Evolutionary conservation across 108 stramenopile genomes (phyloP), one percentile per base, ranked within the genome.

Genomic region (Cylindrotheca closterium): DNA sequence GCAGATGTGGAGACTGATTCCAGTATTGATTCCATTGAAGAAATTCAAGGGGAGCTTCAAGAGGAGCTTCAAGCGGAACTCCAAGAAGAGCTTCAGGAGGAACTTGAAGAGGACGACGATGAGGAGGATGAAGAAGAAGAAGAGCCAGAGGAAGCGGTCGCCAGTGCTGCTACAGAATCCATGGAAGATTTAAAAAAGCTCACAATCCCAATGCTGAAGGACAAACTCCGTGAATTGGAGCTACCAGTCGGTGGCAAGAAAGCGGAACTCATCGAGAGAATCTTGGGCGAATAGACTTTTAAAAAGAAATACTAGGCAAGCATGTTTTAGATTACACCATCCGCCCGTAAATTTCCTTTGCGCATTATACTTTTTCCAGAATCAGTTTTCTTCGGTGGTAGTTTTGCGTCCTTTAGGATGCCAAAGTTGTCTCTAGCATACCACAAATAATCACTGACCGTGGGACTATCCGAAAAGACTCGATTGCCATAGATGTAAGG

Each of bases 271-370:
- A 75, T 89, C 52, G 78, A 79, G 10, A 70, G 88, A 31, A 56
- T 89, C 29, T 49, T 25, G n/a, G n/a, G n/a, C n/a, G n/a, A n/a
- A n/a, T n/a, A n/a, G n/a, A n/a, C n/a, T n/a, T n/a, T n/a, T n/a
- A n/a, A n/a, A n/a, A n/a, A n/a, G n/a, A n/a, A n/a, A n/a, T n/a
- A n/a, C n/a, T n/a, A n/a, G n/a, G n/a, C n/a, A n/a, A n/a, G n/a
- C n/a, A n/a, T n/a, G n/a, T n/a, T n/a, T n/a, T n/a, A 92, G 58
- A 92, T 72, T 1, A 75, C 82, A 54, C 88, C 91, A 72, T 92
- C 84, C 33, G 91, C 91, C n/a, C 88, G 74, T n/a, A 92, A 30
- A 69, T 92, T 92, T 15, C 91, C 91, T 63, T 78, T 62, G 47
- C 86, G 79, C 63, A 88, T 82, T 47, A 67, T 72, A 8, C 75